A percentile compares a stretch with the other conserved stretches of the same genome.
Evolutionary conservation across 1,284 basidiomycete species (phyloP).

Genomic region (Wallemia ichthyophaga): DNA sequence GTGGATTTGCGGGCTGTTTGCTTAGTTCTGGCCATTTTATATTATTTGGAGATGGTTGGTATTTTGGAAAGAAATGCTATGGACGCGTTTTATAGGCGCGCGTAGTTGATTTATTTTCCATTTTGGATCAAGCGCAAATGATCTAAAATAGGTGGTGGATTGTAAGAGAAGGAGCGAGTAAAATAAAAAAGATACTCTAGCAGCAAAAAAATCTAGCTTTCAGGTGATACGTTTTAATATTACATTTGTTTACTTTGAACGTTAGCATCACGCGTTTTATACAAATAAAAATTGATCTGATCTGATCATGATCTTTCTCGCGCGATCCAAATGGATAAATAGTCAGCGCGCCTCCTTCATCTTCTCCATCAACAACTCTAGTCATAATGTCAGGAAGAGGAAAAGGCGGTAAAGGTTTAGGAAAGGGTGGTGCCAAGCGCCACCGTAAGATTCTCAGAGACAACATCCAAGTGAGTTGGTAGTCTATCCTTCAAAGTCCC

Average conservation of each 20-base stretch:
- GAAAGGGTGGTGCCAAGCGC: slow-evolving; percentile 65
- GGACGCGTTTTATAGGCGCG: not conserved
- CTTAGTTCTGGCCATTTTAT: slow-evolving; percentile 17
- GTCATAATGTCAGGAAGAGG: slow-evolving; percentile 41
- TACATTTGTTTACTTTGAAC: not conserved
- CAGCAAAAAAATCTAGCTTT: not conserved
- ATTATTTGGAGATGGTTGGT: slow-evolving; percentile 3
- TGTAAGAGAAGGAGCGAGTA: not conserved
- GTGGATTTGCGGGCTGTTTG: slow-evolving; percentile 65
- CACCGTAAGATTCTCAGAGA: slow-evolving; percentile 55
- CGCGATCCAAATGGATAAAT: not conserved
- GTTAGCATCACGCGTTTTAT: not conserved
- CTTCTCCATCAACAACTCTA: slow-evolving; percentile 3
- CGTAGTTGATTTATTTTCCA: not conserved
- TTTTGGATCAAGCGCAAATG: not conserved
- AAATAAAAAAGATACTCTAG: not conserved
- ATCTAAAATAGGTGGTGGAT: not conserved
- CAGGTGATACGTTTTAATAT: not conserved
- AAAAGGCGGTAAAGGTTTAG: slow-evolving; percentile 39
- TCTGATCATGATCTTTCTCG: not conserved
- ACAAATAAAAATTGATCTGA: not conserved
- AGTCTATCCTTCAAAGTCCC: not conserved
- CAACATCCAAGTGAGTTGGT: slow-evolving; percentile 25
- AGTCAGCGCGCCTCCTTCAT: not conserved
- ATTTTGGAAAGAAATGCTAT: not conserved